Percentiles rank a stretch among this genome's conserved stretches.
Evolutionary conservation across 2,329 filamentous ascomycete genomes (phyloP).

Genomic region (Emydomyces testavorans): DNA sequence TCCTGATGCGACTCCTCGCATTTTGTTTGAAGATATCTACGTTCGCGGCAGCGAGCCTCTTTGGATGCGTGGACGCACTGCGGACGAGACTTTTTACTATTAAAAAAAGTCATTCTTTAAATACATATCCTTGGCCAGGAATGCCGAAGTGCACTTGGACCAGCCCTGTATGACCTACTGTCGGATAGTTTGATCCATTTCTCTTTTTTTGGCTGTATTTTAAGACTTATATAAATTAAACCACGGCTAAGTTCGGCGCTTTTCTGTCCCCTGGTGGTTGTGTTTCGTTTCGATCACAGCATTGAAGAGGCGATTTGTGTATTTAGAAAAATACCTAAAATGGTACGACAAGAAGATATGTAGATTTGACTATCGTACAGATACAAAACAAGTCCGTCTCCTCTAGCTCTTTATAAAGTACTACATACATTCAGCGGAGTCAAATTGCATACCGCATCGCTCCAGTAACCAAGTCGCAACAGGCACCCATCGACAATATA

Average conservation of each 20-base stretch:
- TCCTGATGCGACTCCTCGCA: conserved; percentile 67
- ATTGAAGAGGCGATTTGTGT: too few species aligned
- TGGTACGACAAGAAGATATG: too few species aligned
- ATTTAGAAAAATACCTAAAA: neutral
- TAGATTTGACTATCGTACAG: conserved; percentile 8
- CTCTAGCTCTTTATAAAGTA: neutral
- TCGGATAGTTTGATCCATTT: neutral
- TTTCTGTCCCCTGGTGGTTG: too few species aligned
- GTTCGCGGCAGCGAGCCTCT: conserved; percentile 75
- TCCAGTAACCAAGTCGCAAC: too few species aligned
- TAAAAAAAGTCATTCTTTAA: too few species aligned
- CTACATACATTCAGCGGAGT: too few species aligned
- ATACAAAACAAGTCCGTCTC: conserved; percentile 2
- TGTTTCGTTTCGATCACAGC: too few species aligned
- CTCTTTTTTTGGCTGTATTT: conserved; percentile 9
- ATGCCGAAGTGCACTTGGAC: too few species aligned
- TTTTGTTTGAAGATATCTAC: conserved; percentile 95
- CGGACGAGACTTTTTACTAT: conserved; percentile 87
- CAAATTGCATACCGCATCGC: too few species aligned
- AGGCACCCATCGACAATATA: neutral
- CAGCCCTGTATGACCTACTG: conserved; percentile 5
- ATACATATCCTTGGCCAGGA: too few species aligned
- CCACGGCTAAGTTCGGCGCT: neutral
- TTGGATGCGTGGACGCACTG: conserved; percentile 75
- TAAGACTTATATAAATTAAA: conserved; percentile 10